Conservation (phyloP, 352 stramenopile species). For the Globisporangium nodosum region DNA sequence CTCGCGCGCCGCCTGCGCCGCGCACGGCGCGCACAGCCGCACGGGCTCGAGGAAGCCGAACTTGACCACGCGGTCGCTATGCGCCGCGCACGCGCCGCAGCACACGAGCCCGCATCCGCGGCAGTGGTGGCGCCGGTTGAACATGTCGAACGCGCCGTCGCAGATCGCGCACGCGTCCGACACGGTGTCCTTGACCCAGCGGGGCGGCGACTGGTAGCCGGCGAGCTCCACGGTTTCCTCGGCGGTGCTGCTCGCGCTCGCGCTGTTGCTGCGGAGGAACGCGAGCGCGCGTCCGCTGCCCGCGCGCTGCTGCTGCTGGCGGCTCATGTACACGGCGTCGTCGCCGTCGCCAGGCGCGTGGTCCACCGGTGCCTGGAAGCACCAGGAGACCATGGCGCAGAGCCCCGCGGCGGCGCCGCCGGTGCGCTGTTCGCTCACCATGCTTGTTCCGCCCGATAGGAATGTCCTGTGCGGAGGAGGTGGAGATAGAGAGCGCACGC, state of each 20-base stretch:
- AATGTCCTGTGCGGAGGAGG: not conserved
- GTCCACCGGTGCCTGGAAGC: conserved; percentile 41
- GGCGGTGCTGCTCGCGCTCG: conserved; percentile 7
- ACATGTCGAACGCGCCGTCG: conserved; percentile 44
- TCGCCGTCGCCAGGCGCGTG: conserved; percentile 11
- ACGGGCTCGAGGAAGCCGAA: conserved; percentile 58
- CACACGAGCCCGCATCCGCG: conserved; percentile 54
- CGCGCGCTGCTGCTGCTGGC: conserved; percentile 15
- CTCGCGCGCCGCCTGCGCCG: conserved; percentile 31
- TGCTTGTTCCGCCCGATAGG: not conserved
- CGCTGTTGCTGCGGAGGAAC: conserved; percentile 12
- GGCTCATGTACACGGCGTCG: conserved; percentile 33
- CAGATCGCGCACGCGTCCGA: conserved; percentile 50
- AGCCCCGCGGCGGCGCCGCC: conserved; percentile 23
- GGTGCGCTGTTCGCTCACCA: not conserved
- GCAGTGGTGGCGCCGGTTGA: conserved; percentile 68
- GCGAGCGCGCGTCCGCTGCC: conserved; percentile 9
- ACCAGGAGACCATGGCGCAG: conserved; percentile 45
- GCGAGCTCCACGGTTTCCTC: conserved; percentile 18
- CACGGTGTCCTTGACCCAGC: conserved; percentile 54
- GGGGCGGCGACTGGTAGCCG: conserved; percentile 42
- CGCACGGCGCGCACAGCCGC: conserved; percentile 44
- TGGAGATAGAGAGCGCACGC: not conserved
- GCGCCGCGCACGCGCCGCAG: conserved; percentile 36
- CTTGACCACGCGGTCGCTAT: conserved; percentile 60